Evolutionary conservation across 495 filamentous ascomycete genomes (phyloP).

Genomic region (Penicillium subrubescens): DNA sequence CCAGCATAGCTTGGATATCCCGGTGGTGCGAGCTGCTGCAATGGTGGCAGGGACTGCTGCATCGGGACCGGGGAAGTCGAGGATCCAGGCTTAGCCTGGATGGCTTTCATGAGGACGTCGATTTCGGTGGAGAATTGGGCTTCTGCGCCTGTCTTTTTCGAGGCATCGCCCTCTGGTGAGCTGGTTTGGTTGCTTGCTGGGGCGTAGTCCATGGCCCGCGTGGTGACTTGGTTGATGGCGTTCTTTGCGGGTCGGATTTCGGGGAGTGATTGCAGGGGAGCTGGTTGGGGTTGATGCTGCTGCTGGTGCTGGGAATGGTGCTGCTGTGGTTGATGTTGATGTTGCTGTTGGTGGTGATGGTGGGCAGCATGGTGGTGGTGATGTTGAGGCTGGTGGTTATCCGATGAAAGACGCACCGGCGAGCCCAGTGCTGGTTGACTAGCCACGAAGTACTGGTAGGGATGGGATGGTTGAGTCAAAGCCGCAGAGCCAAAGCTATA

Average conservation of each 20-base stretch:
- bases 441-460: slow-evolving; percentile 40
- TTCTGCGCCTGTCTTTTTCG: slow-evolving; percentile 35
- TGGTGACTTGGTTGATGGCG: slow-evolving; percentile 36
- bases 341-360: slow-evolving; percentile 9
- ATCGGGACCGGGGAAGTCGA: slow-evolving; percentile 12
- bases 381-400: slow-evolving; percentile 17
- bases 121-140: slow-evolving; percentile 77
- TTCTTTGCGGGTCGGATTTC: slow-evolving; percentile 48
- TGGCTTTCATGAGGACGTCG: slow-evolving; percentile 89
- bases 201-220: slow-evolving; percentile 3
- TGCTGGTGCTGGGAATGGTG: neutral
- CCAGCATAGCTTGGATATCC: slow-evolving; percentile 26
- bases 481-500: slow-evolving; percentile 34
- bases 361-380: slow-evolving; percentile 1
- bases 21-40: slow-evolving; percentile 37
- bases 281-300: slow-evolving; percentile 12
- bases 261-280: slow-evolving; percentile 35
- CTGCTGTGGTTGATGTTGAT: neutral
- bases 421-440: slow-evolving; percentile 31
- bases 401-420: slow-evolving; percentile 37
- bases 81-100: slow-evolving; percentile 67
- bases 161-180: slow-evolving; percentile 2
- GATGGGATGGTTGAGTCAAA: slow-evolving; percentile 37
- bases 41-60: slow-evolving; percentile 39
- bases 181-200: neutral